Conservation (phyloP, 164 flowering plant genomes). For the Amborella trichopoda region DNA sequence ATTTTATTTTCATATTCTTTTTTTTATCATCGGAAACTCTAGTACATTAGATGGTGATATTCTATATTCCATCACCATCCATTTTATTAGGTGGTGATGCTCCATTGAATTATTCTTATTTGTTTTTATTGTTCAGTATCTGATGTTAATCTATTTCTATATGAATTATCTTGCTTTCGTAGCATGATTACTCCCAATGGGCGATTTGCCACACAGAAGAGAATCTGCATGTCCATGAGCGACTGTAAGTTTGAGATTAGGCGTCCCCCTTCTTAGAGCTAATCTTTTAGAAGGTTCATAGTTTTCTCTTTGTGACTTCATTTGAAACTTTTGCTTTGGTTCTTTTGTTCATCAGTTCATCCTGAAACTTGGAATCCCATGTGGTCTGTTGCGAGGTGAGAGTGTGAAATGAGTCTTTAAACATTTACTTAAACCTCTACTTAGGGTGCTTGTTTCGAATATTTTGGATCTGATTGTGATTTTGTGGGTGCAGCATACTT, state of each 20-base stretch:
- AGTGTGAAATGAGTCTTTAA: not conserved
- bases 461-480: constrained; percentile 5
- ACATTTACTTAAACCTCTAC: not conserved
- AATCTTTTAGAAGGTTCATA: no score
- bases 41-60: no score
- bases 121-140: no score
- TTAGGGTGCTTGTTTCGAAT: not conserved
- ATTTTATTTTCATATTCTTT: no score
- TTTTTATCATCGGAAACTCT: no score
- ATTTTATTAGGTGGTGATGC: no score
- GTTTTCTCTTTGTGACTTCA: not conserved
- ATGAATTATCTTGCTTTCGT: no score
- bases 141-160: no score
- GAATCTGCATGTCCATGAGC: constrained; percentile 94
- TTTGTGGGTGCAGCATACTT: constrained; percentile 68
- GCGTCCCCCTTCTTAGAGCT: no score
- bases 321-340: not conserved
- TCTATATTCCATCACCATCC: no score
- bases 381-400: constrained; percentile 98
- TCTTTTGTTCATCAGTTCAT: constrained; percentile 50
- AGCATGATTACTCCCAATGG: constrained; percentile 99
- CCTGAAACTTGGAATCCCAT: constrained; percentile 99
- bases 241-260: constrained; percentile 87
- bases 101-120: no score
- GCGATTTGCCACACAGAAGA: constrained; percentile 81